Base-by-base conservation (phyloP, 768 basidiomycete species). In the Suillus brevipes region DNA sequence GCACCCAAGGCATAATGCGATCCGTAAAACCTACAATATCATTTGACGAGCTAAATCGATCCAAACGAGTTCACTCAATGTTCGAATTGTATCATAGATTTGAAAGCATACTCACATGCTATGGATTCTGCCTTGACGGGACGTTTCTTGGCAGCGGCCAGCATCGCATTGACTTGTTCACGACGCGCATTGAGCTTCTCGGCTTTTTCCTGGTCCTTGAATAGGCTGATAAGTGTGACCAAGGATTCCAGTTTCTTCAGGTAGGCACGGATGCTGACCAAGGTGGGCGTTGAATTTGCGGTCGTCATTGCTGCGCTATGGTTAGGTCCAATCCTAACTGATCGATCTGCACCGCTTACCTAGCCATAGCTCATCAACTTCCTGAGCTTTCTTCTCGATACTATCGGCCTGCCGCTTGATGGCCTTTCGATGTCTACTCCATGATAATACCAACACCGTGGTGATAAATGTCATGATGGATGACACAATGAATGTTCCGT, bases 71-170 rank as follows among this genome's bases (percentile, higher is more conserved):
- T 16, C 14, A 23, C 16, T 23, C 71, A 85, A 87, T 88, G 89
- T 77, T 89, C 87, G 2, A 87, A 87, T 71, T 86, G 88, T 67
- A 88, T 83, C 2, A 86, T 89, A 52, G 85, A 79, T 69, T 89
- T 87, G 77, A 88, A 83, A 2, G 20, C 13, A 2, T 3, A 16
- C 49, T 50, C 49, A 50, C 49, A 28, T 50, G 25, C 20, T 4
- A 16, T 50, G 3, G 14, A 50, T 50, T 50, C 25, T 8, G 25
- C 25, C 49, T 25, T 23, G 23, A 47, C 16, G 16, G 25, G 25
- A 16, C 8, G 4, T 50, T 18, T 50, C 49, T 16, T 16, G 3
- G 14, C 2, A 28, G 25, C 49, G 4, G 14, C 14, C 25, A 50
- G 49, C 8, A 50, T 50, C 14, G 25, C 49, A 4, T 50, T 16